A percentile compares a stretch with the other conserved stretches of the same genome.
Conservation (phyloP, 345 rosid species). For the Barbarea vulgaris region DNA sequence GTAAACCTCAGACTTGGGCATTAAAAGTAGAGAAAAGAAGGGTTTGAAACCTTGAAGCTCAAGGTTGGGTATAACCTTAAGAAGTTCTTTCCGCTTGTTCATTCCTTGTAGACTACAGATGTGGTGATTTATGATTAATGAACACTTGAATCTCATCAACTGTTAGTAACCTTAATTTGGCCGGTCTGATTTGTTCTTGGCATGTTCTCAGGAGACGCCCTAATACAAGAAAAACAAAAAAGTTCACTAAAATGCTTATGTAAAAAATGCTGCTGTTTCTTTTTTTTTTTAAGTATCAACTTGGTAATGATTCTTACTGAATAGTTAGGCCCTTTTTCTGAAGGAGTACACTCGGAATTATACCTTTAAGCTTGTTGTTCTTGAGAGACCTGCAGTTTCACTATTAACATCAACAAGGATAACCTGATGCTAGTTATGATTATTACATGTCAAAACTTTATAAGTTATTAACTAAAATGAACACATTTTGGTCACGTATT, state of each 20-base stretch:
- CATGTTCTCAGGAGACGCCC: constrained; percentile 61
- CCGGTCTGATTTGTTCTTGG: constrained; percentile 14
- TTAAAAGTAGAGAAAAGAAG: no score
- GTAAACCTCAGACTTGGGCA: no score
- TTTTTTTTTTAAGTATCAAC: not conserved
- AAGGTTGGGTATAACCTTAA: no score
- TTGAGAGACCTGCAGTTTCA: constrained; percentile 62
- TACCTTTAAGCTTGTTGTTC: constrained; percentile 64
- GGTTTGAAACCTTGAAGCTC: no score
- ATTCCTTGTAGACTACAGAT: not conserved
- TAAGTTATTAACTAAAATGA: not conserved
- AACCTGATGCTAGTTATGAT: constrained; percentile 23
- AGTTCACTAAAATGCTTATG: not conserved
- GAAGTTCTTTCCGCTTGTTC: no score
- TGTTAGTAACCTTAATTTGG: constrained; percentile 20
- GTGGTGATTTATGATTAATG: not conserved
- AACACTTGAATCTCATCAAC: constrained; percentile 16
- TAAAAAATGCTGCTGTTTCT: not conserved
- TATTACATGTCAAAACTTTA: constrained; percentile 10
- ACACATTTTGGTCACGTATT: constrained; percentile 5
- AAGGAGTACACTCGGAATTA: constrained; percentile 52
- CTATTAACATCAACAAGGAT: constrained; percentile 16
- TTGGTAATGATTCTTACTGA: constrained; percentile 49
- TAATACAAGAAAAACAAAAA: constrained; percentile 36
- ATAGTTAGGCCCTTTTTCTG: constrained; percentile 49